These are phyloP conservation scores for Canavalia ensiformis DNA, from an alignment of 306 rosid genomes.

Conservation along the genomic window DNA sequence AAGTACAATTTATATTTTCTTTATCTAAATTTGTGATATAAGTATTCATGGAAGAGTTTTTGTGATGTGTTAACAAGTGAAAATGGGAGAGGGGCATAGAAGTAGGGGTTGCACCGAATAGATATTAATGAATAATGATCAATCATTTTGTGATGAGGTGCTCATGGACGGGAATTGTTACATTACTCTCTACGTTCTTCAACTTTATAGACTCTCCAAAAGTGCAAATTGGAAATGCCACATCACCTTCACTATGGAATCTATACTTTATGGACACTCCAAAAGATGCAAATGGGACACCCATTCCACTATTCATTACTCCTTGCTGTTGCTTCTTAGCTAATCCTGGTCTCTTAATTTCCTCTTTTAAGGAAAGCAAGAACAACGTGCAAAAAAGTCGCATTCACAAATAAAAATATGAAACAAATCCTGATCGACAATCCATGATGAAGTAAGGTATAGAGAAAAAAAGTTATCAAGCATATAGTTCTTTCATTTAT, in stretches of 20 bases:
- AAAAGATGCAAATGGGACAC: not conserved
- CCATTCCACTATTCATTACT: too few relatives aligned
- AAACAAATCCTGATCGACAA: not conserved
- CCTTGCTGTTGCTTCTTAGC: not conserved
- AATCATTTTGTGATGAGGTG: constrained; percentile 60
- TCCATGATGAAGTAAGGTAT: not conserved
- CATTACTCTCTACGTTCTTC: not conserved
- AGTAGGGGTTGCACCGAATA: not conserved
- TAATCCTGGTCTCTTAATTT: not conserved
- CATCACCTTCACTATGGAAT: not conserved
- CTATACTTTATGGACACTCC: not conserved
- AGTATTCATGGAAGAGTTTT: too few relatives aligned
- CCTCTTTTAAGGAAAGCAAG: constrained; percentile 1
- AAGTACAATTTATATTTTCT: too few relatives aligned
- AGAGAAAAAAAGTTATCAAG: not conserved
- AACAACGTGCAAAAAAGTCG: not conserved
- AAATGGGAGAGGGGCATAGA: too few relatives aligned
- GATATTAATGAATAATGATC: constrained; percentile 26
- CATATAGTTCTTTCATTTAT: not conserved
- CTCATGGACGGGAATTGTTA: constrained; percentile 57
- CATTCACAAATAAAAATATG: not conserved
- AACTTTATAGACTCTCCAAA: not conserved
- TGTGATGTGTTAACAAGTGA: too few relatives aligned
- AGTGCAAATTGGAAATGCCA: constrained; percentile 16
- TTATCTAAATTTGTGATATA: too few relatives aligned